A percentile compares a stretch with the other conserved stretches of the same genome.
phyloP scores from a whole-genome alignment of 768 basidiomycete species.

The Favolaschia claudopus region DNA sequence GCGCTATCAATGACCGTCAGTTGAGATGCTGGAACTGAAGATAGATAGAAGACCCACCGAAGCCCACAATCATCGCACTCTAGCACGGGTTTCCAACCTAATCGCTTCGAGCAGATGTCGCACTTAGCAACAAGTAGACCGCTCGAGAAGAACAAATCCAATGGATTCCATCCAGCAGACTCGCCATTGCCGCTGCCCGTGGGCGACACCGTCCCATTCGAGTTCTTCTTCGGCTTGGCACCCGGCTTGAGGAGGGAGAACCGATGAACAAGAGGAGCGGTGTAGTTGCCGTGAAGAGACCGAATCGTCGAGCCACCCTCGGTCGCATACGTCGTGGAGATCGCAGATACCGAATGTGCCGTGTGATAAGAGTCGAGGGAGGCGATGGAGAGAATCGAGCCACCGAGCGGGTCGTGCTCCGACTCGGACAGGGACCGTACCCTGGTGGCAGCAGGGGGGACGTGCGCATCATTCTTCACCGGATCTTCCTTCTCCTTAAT shows the following conservation, averaged over 20 bases:
- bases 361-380: constrained; percentile 73
- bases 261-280: constrained; percentile 73
- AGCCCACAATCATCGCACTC: constrained; percentile 91
- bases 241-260: constrained; percentile 90
- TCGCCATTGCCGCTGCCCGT: constrained; percentile 36
- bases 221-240: constrained; percentile 57
- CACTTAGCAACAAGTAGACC: constrained; percentile 79
- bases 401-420: constrained; percentile 47
- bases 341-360: constrained; percentile 58
- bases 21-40: not conserved
- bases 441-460: constrained; percentile 45
- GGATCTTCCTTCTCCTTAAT: too few relatives aligned
- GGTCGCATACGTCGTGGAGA: constrained; percentile 69
- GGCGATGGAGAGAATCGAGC: constrained; percentile 63
- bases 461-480: constrained; percentile 49
- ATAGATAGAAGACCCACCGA: constrained; percentile 51
- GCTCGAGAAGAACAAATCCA: constrained; percentile 81
- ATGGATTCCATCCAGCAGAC: constrained; percentile 69
- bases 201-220: constrained; percentile 45
- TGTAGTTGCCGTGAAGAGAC: constrained; percentile 48
- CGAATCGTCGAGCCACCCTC: constrained; percentile 79
- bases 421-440: constrained; percentile 32
- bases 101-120: constrained; percentile 80
- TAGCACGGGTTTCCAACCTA: constrained; percentile 87
- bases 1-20: constrained; percentile 52